Evolutionary conservation across 208 protist genomes (phyloP).

Genomic region (Acanthamoeba quina): DNA sequence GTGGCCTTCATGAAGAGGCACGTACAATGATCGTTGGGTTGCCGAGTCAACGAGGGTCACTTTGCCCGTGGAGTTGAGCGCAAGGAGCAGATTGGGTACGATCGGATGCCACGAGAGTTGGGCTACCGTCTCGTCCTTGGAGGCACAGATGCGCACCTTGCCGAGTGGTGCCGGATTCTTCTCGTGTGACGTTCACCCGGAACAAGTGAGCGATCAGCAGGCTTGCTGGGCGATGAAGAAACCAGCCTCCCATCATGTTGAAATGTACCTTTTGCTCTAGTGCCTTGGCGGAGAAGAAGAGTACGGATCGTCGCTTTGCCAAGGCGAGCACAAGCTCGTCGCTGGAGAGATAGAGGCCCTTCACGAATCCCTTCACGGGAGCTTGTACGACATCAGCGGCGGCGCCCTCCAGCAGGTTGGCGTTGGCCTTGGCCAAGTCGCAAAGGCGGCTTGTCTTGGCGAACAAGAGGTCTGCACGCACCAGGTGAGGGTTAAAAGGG

Average conservation of each 20-base stretch:
- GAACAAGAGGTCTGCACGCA: slow-evolving; percentile 2
- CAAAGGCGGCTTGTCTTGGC: not conserved
- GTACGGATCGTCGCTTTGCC: slow-evolving; percentile 11
- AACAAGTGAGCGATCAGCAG: not conserved
- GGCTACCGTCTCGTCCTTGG: not conserved
- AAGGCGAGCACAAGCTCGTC: not conserved
- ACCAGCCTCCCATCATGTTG: not conserved
- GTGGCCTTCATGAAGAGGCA: not conserved
- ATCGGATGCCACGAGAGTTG: slow-evolving; percentile 28
- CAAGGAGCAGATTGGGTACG: slow-evolving; percentile 15
- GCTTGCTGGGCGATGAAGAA: not conserved
- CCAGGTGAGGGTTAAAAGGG: not conserved
- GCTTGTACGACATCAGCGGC: not conserved
- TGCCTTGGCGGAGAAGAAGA: slow-evolving; percentile 34
- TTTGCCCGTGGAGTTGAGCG: slow-evolving; percentile 32
- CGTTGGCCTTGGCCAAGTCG: not conserved
- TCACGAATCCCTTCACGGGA: slow-evolving; percentile 9
- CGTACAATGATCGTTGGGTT: not conserved
- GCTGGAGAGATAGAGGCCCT: slow-evolving; percentile 4
- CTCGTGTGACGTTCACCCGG: not conserved
- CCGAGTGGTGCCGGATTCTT: not conserved
- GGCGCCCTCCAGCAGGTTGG: not conserved
- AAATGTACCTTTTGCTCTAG: not conserved
- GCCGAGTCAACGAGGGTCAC: slow-evolving; percentile 24
- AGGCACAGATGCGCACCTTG: slow-evolving; percentile 47